These are phyloP conservation scores for Epichloe elymi DNA, from an alignment of 2,329 filamentous ascomycete genomes.

Conservation along the genomic window DNA sequence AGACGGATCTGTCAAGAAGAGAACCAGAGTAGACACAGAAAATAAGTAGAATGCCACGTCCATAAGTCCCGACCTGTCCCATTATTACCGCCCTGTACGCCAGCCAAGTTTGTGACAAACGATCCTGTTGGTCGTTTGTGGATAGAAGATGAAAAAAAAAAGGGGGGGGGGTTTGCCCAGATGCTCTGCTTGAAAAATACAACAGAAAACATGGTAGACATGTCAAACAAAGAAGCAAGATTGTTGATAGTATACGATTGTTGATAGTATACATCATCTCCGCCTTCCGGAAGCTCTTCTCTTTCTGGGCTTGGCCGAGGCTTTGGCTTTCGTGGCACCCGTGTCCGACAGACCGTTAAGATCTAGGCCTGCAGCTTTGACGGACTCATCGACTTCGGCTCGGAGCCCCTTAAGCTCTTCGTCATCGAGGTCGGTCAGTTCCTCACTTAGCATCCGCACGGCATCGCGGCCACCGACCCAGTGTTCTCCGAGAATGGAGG, in stretches of 20 bases:
- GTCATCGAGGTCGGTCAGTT: slow-evolving; percentile 83
- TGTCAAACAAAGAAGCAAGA: background rate
- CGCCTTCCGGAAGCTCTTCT: slow-evolving; percentile 23
- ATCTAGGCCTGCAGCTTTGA: slow-evolving; percentile 15
- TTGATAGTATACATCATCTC: slow-evolving; percentile 12
- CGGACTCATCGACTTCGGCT: slow-evolving; percentile 35
- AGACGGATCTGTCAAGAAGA: background rate
- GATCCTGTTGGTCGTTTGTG: background rate
- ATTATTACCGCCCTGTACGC: background rate
- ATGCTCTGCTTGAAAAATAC: background rate
- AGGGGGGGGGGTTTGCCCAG: background rate
- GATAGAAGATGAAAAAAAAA: background rate
- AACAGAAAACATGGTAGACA: background rate
- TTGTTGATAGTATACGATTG: background rate
- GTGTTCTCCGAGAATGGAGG: slow-evolving; percentile 63
- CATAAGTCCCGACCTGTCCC: background rate
- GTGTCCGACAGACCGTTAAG: slow-evolving; percentile 9
- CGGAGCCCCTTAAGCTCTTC: slow-evolving; percentile 67
- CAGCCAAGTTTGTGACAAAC: background rate
- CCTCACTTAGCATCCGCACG: slow-evolving; percentile 59
- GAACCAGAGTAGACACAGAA: background rate
- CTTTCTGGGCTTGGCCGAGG: slow-evolving; percentile 17
- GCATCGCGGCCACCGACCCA: slow-evolving; percentile 53
- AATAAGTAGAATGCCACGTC: background rate
- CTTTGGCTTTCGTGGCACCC: slow-evolving; percentile 15